phyloP scores from a whole-genome alignment of 2,329 filamentous ascomycete genomes.

The Penicillium sp. region DNA sequence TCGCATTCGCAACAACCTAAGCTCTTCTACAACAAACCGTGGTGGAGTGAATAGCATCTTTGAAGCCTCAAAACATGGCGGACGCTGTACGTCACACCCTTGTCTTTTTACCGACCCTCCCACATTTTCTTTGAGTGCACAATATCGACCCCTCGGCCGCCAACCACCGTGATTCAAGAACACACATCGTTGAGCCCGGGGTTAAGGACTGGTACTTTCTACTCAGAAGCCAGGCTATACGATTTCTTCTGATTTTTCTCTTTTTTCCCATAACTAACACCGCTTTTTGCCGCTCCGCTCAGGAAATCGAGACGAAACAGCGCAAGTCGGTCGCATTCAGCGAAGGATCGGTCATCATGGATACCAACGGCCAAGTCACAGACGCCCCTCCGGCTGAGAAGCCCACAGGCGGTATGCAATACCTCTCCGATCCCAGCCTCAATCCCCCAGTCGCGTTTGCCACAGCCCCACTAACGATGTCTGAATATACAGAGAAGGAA shows the following conservation, averaged over 20 bases:
- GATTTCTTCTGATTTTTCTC: slow-evolving; percentile 6
- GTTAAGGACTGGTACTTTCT: neutral
- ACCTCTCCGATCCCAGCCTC: slow-evolving; percentile 5
- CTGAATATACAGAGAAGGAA: slow-evolving; percentile 43
- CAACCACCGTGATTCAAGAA: slow-evolving; percentile 16
- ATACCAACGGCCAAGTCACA: slow-evolving; percentile 77
- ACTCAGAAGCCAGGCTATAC: neutral
- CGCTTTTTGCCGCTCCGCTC: slow-evolving; percentile 15
- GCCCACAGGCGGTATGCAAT: slow-evolving; percentile 68
- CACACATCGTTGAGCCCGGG: slow-evolving; percentile 4
- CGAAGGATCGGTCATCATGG: slow-evolving; percentile 76
- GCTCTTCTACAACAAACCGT: neutral
- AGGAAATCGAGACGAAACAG: slow-evolving; percentile 51
- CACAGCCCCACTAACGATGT: slow-evolving; percentile 14
- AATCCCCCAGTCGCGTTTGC: slow-evolving; percentile 33
- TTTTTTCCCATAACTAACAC: slow-evolving; percentile 23
- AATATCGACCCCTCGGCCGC: slow-evolving; percentile 22
- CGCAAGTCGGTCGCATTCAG: slow-evolving; percentile 93
- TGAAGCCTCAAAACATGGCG: slow-evolving; percentile 30
- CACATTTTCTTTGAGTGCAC: slow-evolving; percentile 32
- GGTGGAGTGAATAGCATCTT: slow-evolving; percentile 12
- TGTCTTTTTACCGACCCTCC: slow-evolving; percentile 33
- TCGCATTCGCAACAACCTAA: neutral
- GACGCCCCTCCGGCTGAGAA: slow-evolving; percentile 66
- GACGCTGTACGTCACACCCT: slow-evolving; percentile 38